Evolutionary conservation across 225 moss, liverwort and hornwort genomes (phyloP), one percentile per base, ranked within the genome.

Genomic region (Sphagnum tenellum): DNA sequence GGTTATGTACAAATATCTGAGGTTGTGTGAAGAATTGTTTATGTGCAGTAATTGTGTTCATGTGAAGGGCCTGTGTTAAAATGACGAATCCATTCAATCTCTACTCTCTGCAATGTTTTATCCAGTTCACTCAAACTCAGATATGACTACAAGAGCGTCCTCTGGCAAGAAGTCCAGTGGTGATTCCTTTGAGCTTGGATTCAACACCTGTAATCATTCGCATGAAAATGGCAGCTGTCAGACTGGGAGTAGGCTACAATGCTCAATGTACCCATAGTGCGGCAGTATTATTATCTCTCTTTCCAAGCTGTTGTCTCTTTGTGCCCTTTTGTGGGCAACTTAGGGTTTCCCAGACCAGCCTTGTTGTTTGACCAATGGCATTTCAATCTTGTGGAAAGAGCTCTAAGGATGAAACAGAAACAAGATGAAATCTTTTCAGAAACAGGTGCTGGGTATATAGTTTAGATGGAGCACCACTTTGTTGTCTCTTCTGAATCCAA

Each of bases 61-160:
- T 29, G 29, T 29, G 29, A 29, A 29, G 29, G 29, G 29, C 29
- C 29, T 29, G 29, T 29, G 29, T 29, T 29, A 29, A 29, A 29
- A 29, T 29, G 29, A 29, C 29, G 29, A 29, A 29, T 29, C 29
- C 29, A 29, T 0, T 29, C 29, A 29, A 29, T 29, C 29, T 29
- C 29, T 29, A 29, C 29, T 29, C 29, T 29, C 29, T 29, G 29
- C 29, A 29, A 29, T 29, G 29, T 29, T 29, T 29, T 29, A 29
- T 29, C 29, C 29, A 29, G 5, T 46, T 64, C 72, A 86, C 65
- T 83, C 86, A 55, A 66, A 83, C 62, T 86, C 86, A 47, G 83
- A 76, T 29, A 86, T 86, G 56, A 86, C 86, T 66, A 86, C 83
- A 47, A 86, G 78, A 60, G 76, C 72, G 69, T 86, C 86, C 56